Percentiles rank a stretch among this genome's conserved stretches.
Conservation (phyloP, 148 eudicot species). For the Oxyria digyna region DNA sequence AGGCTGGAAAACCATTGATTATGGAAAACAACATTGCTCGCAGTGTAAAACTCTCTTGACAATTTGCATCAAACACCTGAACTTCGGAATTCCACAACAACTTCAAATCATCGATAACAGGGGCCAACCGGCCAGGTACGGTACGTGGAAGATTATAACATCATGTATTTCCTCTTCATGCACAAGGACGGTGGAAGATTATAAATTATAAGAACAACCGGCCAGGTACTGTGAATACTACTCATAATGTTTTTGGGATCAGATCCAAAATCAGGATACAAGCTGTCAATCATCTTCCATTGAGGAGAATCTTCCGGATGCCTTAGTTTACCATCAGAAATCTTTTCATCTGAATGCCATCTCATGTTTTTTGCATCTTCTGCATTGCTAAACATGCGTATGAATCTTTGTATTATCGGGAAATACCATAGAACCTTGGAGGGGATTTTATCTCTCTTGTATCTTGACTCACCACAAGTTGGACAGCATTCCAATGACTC, state of each 20-base stretch:
- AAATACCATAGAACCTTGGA: not conserved
- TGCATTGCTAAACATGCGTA: conserved; percentile 12
- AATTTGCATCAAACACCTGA: no score
- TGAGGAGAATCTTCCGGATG: conserved; percentile 14
- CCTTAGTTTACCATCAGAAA: conserved; percentile 4
- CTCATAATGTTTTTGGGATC: conserved; percentile 10
- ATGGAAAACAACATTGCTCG: no score
- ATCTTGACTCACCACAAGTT: not conserved
- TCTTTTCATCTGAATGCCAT: conserved; percentile 15
- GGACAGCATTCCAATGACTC: not conserved
- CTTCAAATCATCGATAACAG: no score
- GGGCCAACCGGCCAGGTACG: no score
- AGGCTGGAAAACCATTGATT: no score
- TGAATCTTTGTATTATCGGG: conserved; percentile 16
- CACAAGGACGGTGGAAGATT: no score
- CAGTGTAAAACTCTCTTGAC: no score
- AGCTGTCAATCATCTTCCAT: conserved; percentile 15
- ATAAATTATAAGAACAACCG: not conserved
- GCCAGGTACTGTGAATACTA: conserved; percentile 14
- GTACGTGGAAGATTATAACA: no score
- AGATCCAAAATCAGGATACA: not conserved
- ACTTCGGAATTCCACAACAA: no score
- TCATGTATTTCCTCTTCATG: no score
- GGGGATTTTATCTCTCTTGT: not conserved
- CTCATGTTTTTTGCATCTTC: conserved; percentile 12